A percentile compares a stretch with the other conserved stretches of the same genome.
Conservation (phyloP, 805 yeast species). For the Sugiyamaella chiloensis region DNA sequence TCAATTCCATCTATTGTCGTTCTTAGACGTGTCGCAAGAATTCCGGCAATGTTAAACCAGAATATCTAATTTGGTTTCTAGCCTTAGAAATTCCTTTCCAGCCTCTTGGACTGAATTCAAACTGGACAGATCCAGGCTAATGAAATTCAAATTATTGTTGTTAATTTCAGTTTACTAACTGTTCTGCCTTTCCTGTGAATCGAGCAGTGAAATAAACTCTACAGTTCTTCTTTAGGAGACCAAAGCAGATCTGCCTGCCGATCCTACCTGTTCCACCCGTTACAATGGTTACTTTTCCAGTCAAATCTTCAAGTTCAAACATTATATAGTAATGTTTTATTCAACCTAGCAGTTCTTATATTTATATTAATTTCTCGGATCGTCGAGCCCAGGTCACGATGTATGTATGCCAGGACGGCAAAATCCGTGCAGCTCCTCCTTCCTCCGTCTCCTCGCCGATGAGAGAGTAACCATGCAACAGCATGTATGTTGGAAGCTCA, state of each 20-base stretch:
- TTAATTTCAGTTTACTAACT: neutral
- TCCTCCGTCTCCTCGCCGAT: too few species aligned
- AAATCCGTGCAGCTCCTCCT: too few species aligned
- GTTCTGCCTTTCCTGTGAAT: neutral
- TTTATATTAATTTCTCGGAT: too few species aligned
- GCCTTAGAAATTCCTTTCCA: slow-evolving; percentile 14
- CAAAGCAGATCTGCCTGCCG: neutral
- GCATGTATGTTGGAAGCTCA: too few species aligned
- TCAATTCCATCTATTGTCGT: slow-evolving; percentile 69
- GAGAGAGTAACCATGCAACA: too few species aligned
- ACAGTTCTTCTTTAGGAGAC: neutral
- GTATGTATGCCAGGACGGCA: too few species aligned
- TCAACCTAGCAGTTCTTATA: too few species aligned
- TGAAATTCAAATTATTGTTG: neutral
- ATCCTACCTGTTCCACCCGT: neutral
- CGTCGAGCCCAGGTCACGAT: too few species aligned
- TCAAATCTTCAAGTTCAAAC: neutral
- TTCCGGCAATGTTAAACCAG: slow-evolving; percentile 74
- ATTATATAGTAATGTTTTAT: too few species aligned
- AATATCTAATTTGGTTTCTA: slow-evolving; percentile 46
- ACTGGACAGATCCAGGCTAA: slow-evolving; percentile 15
- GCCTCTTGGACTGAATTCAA: slow-evolving; percentile 16
- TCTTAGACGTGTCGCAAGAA: slow-evolving; percentile 69
- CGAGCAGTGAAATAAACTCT: neutral
- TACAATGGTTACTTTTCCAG: neutral